Evolutionary conservation across 345 rosid species (phyloP).

Genomic region (Citrus trifoliata): DNA sequence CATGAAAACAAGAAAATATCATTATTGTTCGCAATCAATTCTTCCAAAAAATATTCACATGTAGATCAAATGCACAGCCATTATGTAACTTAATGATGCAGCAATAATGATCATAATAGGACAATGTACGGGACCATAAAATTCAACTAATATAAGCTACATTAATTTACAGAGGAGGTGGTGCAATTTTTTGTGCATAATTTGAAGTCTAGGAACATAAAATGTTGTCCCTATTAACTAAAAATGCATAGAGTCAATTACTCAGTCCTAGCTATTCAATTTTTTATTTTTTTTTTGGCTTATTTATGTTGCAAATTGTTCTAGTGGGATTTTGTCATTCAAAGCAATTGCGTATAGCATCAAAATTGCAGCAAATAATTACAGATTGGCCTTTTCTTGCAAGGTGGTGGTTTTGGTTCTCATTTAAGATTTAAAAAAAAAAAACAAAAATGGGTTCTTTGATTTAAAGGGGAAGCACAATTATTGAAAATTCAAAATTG

Average conservation of each 20-base stretch:
- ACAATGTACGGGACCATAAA: background rate
- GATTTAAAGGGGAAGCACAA: background rate
- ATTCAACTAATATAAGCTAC: conserved; percentile 4
- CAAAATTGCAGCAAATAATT: background rate
- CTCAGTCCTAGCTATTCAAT: background rate
- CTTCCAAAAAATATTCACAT: conserved; percentile 3
- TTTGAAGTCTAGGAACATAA: background rate
- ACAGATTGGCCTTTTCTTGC: background rate
- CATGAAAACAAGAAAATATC: background rate
- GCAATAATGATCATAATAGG: background rate
- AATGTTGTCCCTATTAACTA: background rate
- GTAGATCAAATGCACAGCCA: background rate
- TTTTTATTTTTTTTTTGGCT: background rate
- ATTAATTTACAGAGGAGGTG: background rate
- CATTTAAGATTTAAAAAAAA: background rate
- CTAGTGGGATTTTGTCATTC: background rate
- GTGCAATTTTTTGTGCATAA: background rate
- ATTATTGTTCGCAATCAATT: background rate
- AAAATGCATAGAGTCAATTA: background rate
- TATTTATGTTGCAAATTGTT: background rate
- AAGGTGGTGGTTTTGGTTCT: background rate
- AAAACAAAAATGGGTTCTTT: background rate
- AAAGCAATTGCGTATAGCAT: too few species aligned
- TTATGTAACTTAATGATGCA: background rate
- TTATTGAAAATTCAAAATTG: background rate